Evolutionary conservation across 768 basidiomycete species (phyloP).

Genomic region (Lactarius sp.): DNA sequence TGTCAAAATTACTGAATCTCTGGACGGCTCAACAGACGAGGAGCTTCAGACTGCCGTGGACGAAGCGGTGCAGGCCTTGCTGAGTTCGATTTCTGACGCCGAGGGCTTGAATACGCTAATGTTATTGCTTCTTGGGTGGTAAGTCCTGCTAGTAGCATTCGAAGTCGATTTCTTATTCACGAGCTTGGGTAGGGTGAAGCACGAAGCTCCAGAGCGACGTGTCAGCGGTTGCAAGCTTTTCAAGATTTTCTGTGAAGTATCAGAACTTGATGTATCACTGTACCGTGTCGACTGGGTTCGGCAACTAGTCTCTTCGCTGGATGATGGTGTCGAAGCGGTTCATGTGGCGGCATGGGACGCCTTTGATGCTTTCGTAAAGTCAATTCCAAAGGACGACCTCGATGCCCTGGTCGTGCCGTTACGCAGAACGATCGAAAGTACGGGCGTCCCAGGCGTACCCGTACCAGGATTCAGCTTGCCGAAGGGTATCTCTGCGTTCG

Average conservation of each 20-base stretch:
- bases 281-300: slow-evolving; percentile 96
- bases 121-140: slow-evolving; percentile 88
- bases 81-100: slow-evolving; percentile 73
- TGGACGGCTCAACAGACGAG: slow-evolving; percentile 48
- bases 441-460: slow-evolving; percentile 65
- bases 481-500: slow-evolving; percentile 78
- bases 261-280: slow-evolving; percentile 72
- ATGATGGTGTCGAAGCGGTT: slow-evolving; percentile 69
- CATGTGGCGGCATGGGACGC: slow-evolving; percentile 80
- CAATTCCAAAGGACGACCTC: slow-evolving; percentile 86
- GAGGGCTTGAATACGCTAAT: slow-evolving; percentile 90
- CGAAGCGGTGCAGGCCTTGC: slow-evolving; percentile 68
- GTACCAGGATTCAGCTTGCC: slow-evolving; percentile 85
- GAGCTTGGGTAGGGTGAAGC: slow-evolving; percentile 60
- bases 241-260: slow-evolving; percentile 75
- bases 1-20: slow-evolving; percentile 69
- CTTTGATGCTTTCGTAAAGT: slow-evolving; percentile 84
- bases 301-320: slow-evolving; percentile 76
- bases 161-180: not conserved
- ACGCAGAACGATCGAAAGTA: slow-evolving; percentile 80
- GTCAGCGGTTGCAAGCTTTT: slow-evolving; percentile 78
- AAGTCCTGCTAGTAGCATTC: slow-evolving; percentile 28
- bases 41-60: slow-evolving; percentile 67
- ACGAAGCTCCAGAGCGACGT: slow-evolving; percentile 62
- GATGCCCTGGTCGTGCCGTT: slow-evolving; percentile 88